Evolutionary conservation across 192 early-diverging fungal genomes (phyloP).

Genomic region (Backusella sp.): DNA sequence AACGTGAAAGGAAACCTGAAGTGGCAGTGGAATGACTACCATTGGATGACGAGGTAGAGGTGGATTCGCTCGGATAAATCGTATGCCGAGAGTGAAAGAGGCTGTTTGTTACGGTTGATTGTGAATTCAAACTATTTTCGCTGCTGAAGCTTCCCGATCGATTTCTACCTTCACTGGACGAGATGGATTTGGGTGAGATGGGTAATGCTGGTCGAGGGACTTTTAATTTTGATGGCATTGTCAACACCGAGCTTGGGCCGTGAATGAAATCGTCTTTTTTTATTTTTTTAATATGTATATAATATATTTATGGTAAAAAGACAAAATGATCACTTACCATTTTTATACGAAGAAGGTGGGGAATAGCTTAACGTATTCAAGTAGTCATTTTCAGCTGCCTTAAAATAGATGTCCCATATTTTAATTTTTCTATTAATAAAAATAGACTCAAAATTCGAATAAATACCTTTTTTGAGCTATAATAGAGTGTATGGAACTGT

Average conservation of each 20-base stretch:
- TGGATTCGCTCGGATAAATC: constrained; percentile 12
- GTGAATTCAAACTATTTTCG: constrained; percentile 16
- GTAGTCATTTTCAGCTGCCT: background rate
- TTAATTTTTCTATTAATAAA: background rate
- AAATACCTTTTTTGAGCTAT: constrained; percentile 2
- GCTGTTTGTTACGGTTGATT: constrained; percentile 7
- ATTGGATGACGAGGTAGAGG: constrained; percentile 2
- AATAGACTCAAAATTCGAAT: background rate
- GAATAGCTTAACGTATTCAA: background rate
- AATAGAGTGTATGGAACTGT: background rate
- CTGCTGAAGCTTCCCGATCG: constrained; percentile 19
- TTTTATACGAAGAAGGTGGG: background rate
- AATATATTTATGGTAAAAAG: background rate
- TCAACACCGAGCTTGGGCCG: background rate
- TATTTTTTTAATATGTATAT: background rate
- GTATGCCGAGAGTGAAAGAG: background rate
- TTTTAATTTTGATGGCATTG: background rate
- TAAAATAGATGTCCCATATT: background rate
- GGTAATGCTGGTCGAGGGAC: background rate
- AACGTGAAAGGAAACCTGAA: background rate
- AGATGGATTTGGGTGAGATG: background rate
- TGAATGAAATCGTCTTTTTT: background rate
- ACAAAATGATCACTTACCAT: background rate
- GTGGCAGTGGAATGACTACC: background rate
- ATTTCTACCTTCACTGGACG: background rate